Evolutionary conservation across 129 eudicot species (phyloP), one percentile per base, ranked within the genome.

Genomic region (Flaveria linearis): DNA sequence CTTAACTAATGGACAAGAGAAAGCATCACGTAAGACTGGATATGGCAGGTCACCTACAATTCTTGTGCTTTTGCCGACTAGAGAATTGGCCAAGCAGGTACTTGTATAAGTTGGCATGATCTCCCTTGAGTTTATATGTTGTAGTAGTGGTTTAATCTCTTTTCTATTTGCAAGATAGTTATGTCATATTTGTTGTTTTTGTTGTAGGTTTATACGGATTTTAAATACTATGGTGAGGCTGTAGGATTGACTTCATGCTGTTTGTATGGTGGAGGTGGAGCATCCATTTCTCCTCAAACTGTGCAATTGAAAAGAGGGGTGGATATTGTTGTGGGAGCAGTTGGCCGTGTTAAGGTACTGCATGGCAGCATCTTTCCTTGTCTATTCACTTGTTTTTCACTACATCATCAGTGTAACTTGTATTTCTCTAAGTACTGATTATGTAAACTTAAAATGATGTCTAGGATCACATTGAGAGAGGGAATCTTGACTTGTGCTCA

Each of bases 41-140:
- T 91, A 94, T 72, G 97, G 98, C 51, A 86, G 88, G 77, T 50
- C 93, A 45, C 98, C 98, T 13, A 85, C 91, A 49, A 91, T 94
- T 74, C 85, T 93, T 57, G 97, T 93, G 67, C 96, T 93, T 56
- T 76, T 93, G 69, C 98, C 98, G 51, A 93, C 98, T 11, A 82
- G 98, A 79, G 97, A 93, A 69, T 76, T 93, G 86, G 97, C 98
- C 45, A 84, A 86, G 16, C 97, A 93, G 88, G 98, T 92, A 89
- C 26, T 47, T 23, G 39, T 42, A 20, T 4, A 55, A 5, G 66
- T 4, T 42, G 15, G 2, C 39, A 5, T 12, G 26, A 11, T 36
- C 17, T 1, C 33, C 0, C 3, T 4, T 26, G 28, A 22, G 25
- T 43, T 64, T 41, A 12, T 22, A 52, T 14, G 10, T 20, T 36